Base-by-base conservation (phyloP, 352 stramenopile genomes). In the Globisporangium middletonii region DNA sequence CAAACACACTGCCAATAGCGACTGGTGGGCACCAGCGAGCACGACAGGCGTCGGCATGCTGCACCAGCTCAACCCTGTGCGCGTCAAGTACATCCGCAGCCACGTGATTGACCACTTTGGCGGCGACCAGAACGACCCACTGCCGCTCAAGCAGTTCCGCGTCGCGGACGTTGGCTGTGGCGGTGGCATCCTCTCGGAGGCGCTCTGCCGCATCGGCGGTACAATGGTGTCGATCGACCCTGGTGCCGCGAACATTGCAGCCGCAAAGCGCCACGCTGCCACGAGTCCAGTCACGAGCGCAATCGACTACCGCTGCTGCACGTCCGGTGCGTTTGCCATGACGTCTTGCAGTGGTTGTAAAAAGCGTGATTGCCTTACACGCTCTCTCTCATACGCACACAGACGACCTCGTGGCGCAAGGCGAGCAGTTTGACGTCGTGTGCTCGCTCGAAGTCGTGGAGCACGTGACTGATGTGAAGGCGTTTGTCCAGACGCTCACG, bases 371-470 rank as follows among this genome's bases (percentile, higher is more conserved):
- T 9, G 33, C 7, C 33, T 38, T 38, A 38, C 33, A 38, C 33
- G 33, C 33, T 38, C 33, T 38, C 33, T 38, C 11, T 19, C 26
- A 26, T 50, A 5, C 23, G 26, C 26, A 46, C 57, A 18, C 51
- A 89, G 85, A 94, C 56, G 83, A 89, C 48, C 60, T 94, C 18
- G 81, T 92, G 52, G 65, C 61, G 16, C 68, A 87, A 16, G 69
- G 71, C 54, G 83, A 91, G 54, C 66, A 83, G 49, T 93, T 92
- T 35, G 81, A 94, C 53, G 65, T 94, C n/a, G 83, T 94, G 35
- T 94, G 83, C 53, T 91, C 85, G 48, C 68, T 94, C 2, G 85
- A 94, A 69, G 85, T 94, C 27, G 79, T 94, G 52, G 85, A 94
- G 57, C 85, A 94, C 50, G 85, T 94, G 49, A 73, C 79, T 2